A percentile compares a stretch with the other conserved stretches of the same genome.
Conservation (phyloP, 495 filamentous ascomycete species). For the Aspergillus avenaceus region DNA sequence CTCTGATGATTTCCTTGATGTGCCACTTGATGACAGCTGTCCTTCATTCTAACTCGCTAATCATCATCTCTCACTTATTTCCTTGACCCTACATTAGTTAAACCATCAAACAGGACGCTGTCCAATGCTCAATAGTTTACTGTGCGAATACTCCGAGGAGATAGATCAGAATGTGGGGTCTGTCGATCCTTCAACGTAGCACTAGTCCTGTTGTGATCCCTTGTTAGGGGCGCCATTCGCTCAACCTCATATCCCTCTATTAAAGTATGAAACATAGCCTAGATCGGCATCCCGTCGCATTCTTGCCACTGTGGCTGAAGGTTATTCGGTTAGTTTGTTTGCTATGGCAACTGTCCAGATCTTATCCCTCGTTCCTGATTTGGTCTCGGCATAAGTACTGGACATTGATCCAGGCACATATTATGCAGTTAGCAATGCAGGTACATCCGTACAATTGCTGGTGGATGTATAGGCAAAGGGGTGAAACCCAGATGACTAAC, state of each 20-base stretch:
- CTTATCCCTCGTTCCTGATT: too few relatives aligned
- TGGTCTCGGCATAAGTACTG: too few relatives aligned
- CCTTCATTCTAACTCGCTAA: constrained; percentile 1
- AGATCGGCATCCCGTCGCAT: not conserved
- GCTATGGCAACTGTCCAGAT: too few relatives aligned
- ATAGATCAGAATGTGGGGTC: not conserved
- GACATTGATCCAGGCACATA: too few relatives aligned
- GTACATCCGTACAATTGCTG: too few relatives aligned
- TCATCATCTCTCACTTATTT: constrained; percentile 4
- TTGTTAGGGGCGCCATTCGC: not conserved
- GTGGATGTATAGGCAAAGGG: too few relatives aligned
- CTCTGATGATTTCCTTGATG: not conserved
- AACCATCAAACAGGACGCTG: not conserved
- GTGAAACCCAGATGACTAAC: too few relatives aligned
- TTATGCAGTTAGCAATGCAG: too few relatives aligned
- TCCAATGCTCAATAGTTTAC: not conserved
- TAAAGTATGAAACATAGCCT: not conserved
- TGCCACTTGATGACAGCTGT: not conserved
- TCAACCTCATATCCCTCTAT: not conserved
- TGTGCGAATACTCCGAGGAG: not conserved
- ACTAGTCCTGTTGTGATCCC: not conserved
- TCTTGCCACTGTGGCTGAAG: too few relatives aligned
- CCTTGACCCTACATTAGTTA: not conserved
- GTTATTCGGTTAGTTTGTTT: too few relatives aligned
- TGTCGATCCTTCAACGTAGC: too few relatives aligned